Percentiles rank a stretch among this genome's conserved stretches.
These are phyloP conservation scores for Amanita inopinata DNA, from an alignment of 768 basidiomycete genomes.

Conservation along the genomic window DNA sequence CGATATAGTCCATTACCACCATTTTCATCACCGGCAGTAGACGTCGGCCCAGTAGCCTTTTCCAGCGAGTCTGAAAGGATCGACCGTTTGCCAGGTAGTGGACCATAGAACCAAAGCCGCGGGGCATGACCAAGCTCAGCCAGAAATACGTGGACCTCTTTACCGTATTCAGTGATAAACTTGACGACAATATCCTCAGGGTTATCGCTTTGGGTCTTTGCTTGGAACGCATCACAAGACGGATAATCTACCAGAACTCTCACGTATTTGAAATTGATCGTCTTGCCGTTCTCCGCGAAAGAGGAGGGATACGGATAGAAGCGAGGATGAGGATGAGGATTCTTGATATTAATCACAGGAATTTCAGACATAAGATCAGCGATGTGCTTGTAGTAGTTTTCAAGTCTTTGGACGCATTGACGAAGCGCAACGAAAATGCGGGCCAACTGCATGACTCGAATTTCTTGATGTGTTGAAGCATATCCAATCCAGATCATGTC, in stretches of 20 bases:
- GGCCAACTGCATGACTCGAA: constrained; percentile 11
- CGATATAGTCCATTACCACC: constrained; percentile 11
- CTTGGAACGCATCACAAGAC: constrained; percentile 11
- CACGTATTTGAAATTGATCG: constrained; percentile 12
- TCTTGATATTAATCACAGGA: background rate
- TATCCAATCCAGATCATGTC: constrained; percentile 15
- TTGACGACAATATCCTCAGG: constrained; percentile 9
- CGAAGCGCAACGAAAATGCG: constrained; percentile 12
- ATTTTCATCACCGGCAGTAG: background rate
- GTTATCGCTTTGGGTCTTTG: background rate
- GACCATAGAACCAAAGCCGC: constrained; percentile 1
- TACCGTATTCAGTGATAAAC: constrained; percentile 9
- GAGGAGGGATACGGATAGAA: constrained; percentile 14
- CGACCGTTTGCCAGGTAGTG: background rate
- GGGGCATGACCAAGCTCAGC: constrained; percentile 4
- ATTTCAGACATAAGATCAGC: background rate
- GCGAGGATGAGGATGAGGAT: constrained; percentile 11
- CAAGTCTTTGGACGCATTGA: constrained; percentile 10
- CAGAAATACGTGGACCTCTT: constrained; percentile 10
- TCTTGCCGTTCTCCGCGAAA: constrained; percentile 1
- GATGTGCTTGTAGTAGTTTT: constrained; percentile 11
- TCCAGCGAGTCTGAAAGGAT: background rate
- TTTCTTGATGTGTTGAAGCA: constrained; percentile 14
- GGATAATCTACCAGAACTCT: constrained; percentile 9
- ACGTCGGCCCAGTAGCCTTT: background rate